Base-by-base conservation (phyloP, 352 stramenopile genomes). In the Saprolegnia diclina region DNA sequence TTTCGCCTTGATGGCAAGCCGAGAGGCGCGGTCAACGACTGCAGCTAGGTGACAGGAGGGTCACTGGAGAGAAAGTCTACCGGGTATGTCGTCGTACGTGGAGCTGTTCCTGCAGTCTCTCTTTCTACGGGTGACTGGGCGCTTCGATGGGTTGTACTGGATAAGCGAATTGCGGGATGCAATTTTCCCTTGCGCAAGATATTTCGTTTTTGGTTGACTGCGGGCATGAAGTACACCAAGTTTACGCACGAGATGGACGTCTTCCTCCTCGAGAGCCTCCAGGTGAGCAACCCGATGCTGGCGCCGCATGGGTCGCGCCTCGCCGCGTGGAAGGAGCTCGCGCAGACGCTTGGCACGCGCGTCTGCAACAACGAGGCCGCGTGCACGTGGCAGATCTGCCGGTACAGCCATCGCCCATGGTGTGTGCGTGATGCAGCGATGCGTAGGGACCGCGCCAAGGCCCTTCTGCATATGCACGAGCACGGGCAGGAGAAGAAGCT, bases 311-410 rank as follows among this genome's bases (percentile, higher is more conserved):
- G 85, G 62, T 92, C 85, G 53, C 81, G 85, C 57, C 82, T 94
- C 53, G 79, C 90, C 29, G 89, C 90, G 80, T 94, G 85, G 85
- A 79, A 91, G 55, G 78, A 79, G 53, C 74, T 94, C 26, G 85
- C 85, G 1, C 76, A 86, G 67, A 76, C 76, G 19, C 74, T 94
- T 13, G 82, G 83, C 38, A 73, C 83, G 37, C 74, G 77, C 59
- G 65, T 89, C 32, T 84, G 82, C 45, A 82, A 91, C 72, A 90
- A 91, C 74, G 74, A 77, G 1, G 72, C 75, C 18, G 80, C 81
- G n/a, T 91, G 82, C 72, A 89, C 82, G 32, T 94, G 85, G 83
- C 83, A 94, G 71, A 91, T 85, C 21, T 94, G 85, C 65, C 79
- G 83, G 83, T 94, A 72, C 1, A 50, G 2, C 4, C 56, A 11